These are phyloP conservation scores for Flagelloscypha sp. DNA, from an alignment of 768 basidiomycete genomes.

Conservation along the genomic window DNA sequence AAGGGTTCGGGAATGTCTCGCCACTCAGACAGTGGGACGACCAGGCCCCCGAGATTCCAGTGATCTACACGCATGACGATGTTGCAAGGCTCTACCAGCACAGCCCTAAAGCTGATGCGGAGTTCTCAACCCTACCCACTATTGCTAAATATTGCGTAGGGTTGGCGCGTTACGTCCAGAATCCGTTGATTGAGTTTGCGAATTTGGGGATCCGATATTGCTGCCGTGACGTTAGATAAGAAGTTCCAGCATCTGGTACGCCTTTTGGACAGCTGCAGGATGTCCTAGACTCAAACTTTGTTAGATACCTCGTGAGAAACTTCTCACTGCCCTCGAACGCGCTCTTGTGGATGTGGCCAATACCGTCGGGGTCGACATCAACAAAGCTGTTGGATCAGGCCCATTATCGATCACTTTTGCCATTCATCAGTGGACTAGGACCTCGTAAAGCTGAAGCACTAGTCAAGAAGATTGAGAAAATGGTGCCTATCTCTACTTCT, in stretches of 20 bases:
- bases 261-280: too few relatives aligned
- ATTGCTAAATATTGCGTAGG: slow-evolving; percentile 91
- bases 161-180: slow-evolving; percentile 87
- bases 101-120: slow-evolving; percentile 74
- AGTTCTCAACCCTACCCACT: slow-evolving; percentile 70
- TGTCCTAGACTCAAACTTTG: too few relatives aligned
- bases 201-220: slow-evolving; percentile 80
- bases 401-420: slow-evolving; percentile 84
- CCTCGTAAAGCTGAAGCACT: slow-evolving; percentile 87
- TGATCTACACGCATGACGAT: slow-evolving; percentile 83
- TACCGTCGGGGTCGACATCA: slow-evolving; percentile 93
- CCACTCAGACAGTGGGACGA: slow-evolving; percentile 24
- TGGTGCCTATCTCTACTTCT: slow-evolving; percentile 40
- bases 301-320: slow-evolving; percentile 84
- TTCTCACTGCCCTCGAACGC: slow-evolving; percentile 74
- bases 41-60: slow-evolving; percentile 51
- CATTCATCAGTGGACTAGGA: slow-evolving; percentile 88
- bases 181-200: slow-evolving; percentile 89
- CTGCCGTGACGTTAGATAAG: slow-evolving; percentile 76
- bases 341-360: slow-evolving; percentile 86
- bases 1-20: slow-evolving; percentile 42
- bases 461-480: slow-evolving; percentile 67
- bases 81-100: slow-evolving; percentile 92
- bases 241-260: slow-evolving; percentile 80
- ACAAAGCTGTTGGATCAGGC: slow-evolving; percentile 81